phyloP scores from a whole-genome alignment of 1,284 basidiomycete species.

The Exobasidium cylindrosporum region DNA sequence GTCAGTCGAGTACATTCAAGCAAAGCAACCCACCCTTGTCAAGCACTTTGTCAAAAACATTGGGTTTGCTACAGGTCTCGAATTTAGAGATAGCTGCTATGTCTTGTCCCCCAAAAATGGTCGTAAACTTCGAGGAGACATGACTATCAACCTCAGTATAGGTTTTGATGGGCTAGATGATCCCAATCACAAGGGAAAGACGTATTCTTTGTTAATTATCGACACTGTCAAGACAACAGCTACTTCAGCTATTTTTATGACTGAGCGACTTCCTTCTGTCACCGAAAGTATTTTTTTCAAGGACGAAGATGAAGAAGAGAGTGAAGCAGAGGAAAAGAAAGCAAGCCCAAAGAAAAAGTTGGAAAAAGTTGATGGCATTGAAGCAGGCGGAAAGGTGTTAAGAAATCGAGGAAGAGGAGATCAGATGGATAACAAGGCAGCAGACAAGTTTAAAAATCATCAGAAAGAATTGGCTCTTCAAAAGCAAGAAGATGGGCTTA shows the following conservation, averaged over 20 bases:
- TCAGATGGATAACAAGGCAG: conserved; percentile 68
- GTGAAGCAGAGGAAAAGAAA: conserved; percentile 18
- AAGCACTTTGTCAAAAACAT: conserved; percentile 82
- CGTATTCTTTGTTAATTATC: conserved; percentile 83
- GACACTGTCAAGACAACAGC: conserved; percentile 81
- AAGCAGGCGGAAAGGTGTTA: conserved; percentile 47
- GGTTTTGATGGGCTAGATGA: conserved; percentile 76
- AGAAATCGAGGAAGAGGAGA: conserved; percentile 65
- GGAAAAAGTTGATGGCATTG: conserved; percentile 25
- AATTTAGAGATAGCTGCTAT: conserved; percentile 87
- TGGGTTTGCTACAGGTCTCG: conserved; percentile 73
- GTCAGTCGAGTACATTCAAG: conserved; percentile 70
- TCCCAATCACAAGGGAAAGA: conserved; percentile 66
- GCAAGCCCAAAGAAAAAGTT: conserved; percentile 20
- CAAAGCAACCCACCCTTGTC: conserved; percentile 77
- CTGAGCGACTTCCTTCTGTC: conserved; percentile 75
- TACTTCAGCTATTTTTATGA: conserved; percentile 65
- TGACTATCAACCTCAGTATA: conserved; percentile 79
- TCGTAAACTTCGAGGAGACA: conserved; percentile 70
- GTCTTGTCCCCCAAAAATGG: conserved; percentile 77
- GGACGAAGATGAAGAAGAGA: conserved; percentile 47
- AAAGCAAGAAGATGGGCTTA: conserved; percentile 77
- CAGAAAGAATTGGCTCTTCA: conserved; percentile 78
- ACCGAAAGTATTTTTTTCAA: conserved; percentile 67
- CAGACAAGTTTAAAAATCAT: conserved; percentile 79